A percentile compares a stretch with the other conserved stretches of the same genome.
Conservation (phyloP, 1,139 yeast genomes). For the Candida sp. region DNA sequence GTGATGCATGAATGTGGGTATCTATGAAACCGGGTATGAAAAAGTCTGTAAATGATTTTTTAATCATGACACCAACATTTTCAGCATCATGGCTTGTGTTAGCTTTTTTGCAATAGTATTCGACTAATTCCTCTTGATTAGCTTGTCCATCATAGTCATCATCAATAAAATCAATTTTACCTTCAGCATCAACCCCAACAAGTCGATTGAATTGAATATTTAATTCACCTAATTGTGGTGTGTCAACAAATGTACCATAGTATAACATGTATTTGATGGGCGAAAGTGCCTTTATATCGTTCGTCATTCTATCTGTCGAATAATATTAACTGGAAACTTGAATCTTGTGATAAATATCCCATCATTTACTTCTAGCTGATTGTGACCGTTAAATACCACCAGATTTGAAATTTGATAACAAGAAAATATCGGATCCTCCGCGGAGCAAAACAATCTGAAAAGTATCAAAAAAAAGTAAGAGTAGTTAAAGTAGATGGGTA, state of each 20-base stretch:
- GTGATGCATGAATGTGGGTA: constrained; percentile 96
- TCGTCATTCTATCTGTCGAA: not conserved
- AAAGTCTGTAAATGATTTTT: constrained; percentile 42
- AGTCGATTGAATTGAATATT: constrained; percentile 26
- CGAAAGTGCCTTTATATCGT: constrained; percentile 13
- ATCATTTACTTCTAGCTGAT: not conserved
- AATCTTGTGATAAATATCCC: not conserved
- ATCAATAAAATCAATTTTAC: constrained; percentile 29
- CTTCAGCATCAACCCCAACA: constrained; percentile 29
- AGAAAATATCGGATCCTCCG: not conserved
- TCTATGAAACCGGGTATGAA: constrained; percentile 92
- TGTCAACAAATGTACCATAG: constrained; percentile 37
- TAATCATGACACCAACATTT: constrained; percentile 11
- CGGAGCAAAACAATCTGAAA: not conserved
- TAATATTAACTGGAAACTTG: not conserved
- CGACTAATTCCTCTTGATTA: constrained; percentile 8
- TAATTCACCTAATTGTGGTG: constrained; percentile 26
- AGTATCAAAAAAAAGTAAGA: no score
- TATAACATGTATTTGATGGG: constrained; percentile 26
- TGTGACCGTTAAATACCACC: not conserved
- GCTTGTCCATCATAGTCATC: constrained; percentile 8
- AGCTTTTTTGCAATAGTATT: constrained; percentile 1
- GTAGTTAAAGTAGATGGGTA: no score
- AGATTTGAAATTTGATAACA: not conserved
- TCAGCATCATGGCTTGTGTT: not conserved